A percentile compares a stretch with the other conserved stretches of the same genome.
Conservation (phyloP, 768 basidiomycete genomes). For the Leccinum subtestaceum region DNA sequence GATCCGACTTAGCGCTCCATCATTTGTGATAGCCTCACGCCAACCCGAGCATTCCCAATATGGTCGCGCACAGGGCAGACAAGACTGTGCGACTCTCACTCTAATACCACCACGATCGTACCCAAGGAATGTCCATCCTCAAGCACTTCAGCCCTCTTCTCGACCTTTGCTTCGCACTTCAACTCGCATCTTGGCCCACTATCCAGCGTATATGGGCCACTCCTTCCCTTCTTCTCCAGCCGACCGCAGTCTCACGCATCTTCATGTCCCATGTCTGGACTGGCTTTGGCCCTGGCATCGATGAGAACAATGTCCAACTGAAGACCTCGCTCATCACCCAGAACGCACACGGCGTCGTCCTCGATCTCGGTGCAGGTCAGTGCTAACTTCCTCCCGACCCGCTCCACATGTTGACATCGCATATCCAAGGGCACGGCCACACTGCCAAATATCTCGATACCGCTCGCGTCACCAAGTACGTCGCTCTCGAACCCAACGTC, state of each 20-base stretch:
- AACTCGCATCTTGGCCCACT: constrained; percentile 44
- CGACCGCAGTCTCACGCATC: constrained; percentile 43
- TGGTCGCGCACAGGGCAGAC: no score
- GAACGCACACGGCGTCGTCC: constrained; percentile 56
- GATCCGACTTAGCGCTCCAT: no score
- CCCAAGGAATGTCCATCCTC: constrained; percentile 15
- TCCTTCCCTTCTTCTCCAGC: constrained; percentile 47
- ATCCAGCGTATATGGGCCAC: constrained; percentile 35
- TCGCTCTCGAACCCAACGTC: constrained; percentile 70
- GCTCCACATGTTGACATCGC: neutral
- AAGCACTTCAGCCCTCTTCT: constrained; percentile 35
- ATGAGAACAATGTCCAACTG: constrained; percentile 38
- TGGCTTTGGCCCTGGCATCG: constrained; percentile 44
- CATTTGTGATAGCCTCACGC: neutral
- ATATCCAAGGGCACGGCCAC: constrained; percentile 58
- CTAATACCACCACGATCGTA: constrained; percentile 2
- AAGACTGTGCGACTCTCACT: neutral
- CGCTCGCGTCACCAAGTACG: constrained; percentile 54
- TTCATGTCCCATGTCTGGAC: constrained; percentile 63
- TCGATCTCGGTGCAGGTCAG: constrained; percentile 69
- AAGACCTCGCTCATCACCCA: constrained; percentile 52
- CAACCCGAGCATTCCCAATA: neutral
- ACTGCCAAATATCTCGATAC: constrained; percentile 58
- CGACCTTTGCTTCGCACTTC: constrained; percentile 42
- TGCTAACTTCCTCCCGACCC: neutral